These are phyloP conservation scores for Alternaria consortialis DNA, from an alignment of 2,329 filamentous ascomycete genomes.

Conservation along the genomic window DNA sequence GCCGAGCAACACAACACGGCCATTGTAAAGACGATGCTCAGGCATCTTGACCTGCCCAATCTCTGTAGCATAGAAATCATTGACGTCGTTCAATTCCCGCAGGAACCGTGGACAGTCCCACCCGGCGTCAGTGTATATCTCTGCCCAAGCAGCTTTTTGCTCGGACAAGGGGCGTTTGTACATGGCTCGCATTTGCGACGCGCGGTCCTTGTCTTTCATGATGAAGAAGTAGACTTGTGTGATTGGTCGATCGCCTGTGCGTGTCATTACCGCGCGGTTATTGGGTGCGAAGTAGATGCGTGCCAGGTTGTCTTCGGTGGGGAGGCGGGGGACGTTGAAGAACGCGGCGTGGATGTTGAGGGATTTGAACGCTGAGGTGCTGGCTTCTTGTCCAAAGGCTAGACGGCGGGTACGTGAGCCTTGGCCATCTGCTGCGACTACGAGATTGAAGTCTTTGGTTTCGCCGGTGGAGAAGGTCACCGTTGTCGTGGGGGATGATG, in stretches of 20 bases:
- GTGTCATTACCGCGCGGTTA: constrained; percentile 27
- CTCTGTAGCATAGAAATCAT: constrained; percentile 60
- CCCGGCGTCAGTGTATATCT: constrained; percentile 51
- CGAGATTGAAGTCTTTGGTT: constrained; percentile 31
- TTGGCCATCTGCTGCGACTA: constrained; percentile 41
- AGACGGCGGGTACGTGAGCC: constrained; percentile 31
- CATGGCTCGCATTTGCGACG: constrained; percentile 6
- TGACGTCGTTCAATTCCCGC: constrained; percentile 46
- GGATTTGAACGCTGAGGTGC: constrained; percentile 22
- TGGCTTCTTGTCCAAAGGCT: constrained; percentile 28
- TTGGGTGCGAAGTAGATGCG: constrained; percentile 19
- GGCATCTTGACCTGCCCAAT: constrained; percentile 58
- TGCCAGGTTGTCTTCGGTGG: constrained; percentile 25
- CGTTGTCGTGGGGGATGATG: constrained; percentile 14
- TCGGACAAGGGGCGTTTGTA: constrained; percentile 49
- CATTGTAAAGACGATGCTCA: constrained; percentile 49
- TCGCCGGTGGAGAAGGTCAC: constrained; percentile 31
- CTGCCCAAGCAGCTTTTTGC: constrained; percentile 49
- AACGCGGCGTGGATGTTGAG: constrained; percentile 34
- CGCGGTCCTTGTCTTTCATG: constrained; percentile 13
- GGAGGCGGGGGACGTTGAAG: constrained; percentile 34
- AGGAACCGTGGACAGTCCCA: constrained; percentile 58
- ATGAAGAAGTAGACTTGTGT: constrained; percentile 38
- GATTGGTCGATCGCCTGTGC: constrained; percentile 29
- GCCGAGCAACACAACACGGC: constrained; percentile 62